Percentiles rank a stretch among this genome's conserved stretches.
These are phyloP conservation scores for Mucor circinelloides DNA, from an alignment of 371 early-diverging fungal species.

Conservation along the genomic window DNA sequence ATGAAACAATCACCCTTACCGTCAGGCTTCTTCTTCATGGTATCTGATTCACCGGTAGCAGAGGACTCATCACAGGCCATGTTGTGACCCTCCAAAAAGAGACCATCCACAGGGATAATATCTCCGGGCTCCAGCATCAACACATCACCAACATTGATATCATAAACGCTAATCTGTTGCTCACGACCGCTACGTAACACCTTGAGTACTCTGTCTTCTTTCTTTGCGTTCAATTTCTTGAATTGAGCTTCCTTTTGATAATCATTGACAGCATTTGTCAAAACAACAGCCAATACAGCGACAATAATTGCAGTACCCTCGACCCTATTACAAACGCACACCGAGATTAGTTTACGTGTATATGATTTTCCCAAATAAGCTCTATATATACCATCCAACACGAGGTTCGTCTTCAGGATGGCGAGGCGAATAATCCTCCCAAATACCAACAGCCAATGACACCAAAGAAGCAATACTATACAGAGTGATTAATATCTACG, in stretches of 20 bases:
- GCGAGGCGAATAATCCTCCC: conserved; percentile 66
- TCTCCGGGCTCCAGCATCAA: conserved; percentile 94
- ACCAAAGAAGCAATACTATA: conserved; percentile 78
- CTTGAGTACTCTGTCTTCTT: conserved; percentile 87
- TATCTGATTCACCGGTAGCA: conserved; percentile 91
- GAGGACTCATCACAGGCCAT: conserved; percentile 89
- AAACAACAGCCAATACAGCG: conserved; percentile 89
- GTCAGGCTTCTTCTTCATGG: conserved; percentile 68
- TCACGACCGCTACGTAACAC: conserved; percentile 78
- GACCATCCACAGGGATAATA: conserved; percentile 87
- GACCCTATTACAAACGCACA: conserved; percentile 45
- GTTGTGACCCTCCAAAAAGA: conserved; percentile 80
- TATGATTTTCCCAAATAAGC: neutral
- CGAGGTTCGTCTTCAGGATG: conserved; percentile 64
- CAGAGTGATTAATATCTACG: conserved; percentile 26
- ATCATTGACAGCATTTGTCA: conserved; percentile 95
- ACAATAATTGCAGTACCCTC: conserved; percentile 90
- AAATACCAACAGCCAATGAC: conserved; percentile 77
- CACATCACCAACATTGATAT: conserved; percentile 89
- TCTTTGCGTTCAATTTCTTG: conserved; percentile 89
- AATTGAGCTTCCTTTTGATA: conserved; percentile 96
- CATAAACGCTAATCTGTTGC: conserved; percentile 82
- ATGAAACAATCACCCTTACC: conserved; percentile 79
- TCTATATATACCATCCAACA: conserved; percentile 59
- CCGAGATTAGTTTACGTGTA: neutral